Evolutionary conservation across 441 rosid species (phyloP).

Genomic region (Francoa sonchifolia): DNA sequence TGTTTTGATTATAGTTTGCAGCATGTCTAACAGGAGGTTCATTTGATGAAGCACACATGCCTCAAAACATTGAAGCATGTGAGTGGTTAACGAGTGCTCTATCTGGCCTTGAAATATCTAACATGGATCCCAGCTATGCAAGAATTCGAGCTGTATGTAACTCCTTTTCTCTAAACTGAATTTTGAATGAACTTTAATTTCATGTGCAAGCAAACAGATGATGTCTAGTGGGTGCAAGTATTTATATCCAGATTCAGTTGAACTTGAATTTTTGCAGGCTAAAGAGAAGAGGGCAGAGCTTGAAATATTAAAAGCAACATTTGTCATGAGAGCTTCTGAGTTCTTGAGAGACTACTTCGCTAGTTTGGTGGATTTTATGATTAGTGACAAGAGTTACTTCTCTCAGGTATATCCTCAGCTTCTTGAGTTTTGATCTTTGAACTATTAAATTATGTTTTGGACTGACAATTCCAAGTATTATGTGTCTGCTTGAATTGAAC

Average conservation of each 20-base stretch:
- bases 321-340: conserved; percentile 89
- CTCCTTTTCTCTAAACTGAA: too few species aligned
- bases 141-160: conserved; percentile 76
- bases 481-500: conserved; percentile 22
- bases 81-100: conserved; percentile 92
- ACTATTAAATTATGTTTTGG: conserved; percentile 5
- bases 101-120: conserved; percentile 73
- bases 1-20: conserved; percentile 54
- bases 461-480: conserved; percentile 13
- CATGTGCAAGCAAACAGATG: too few species aligned
- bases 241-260: too few species aligned
- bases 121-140: conserved; percentile 64
- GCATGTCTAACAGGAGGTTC: conserved; percentile 78
- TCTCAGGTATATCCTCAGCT: conserved; percentile 57
- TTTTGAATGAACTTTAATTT: too few species aligned
- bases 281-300: conserved; percentile 86
- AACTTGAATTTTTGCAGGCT: conserved; percentile 44
- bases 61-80: conserved; percentile 89
- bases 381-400: conserved; percentile 95
- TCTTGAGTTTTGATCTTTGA: conserved; percentile 6
- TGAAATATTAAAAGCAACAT: conserved; percentile 63
- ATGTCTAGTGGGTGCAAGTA: too few species aligned
- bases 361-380: conserved; percentile 97
- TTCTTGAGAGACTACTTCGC: conserved; percentile 94
- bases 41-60: conserved; percentile 90